phyloP scores from a whole-genome alignment of 1,284 basidiomycete genomes.

The Omphalotus olearius region DNA sequence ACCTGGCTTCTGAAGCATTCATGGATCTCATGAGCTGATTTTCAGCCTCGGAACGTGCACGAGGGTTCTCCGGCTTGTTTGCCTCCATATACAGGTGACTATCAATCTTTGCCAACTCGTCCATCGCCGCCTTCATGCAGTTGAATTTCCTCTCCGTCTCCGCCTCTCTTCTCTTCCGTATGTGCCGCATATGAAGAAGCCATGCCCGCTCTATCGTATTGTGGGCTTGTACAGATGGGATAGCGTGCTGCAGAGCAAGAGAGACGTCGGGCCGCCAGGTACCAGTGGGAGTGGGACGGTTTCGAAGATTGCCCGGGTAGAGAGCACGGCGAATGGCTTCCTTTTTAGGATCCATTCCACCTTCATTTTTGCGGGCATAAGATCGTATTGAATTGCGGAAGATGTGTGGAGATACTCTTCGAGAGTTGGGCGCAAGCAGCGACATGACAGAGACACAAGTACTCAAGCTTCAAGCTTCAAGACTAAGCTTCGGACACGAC shows the following conservation, averaged over 20 bases:
- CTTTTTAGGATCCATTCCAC: constrained; percentile 52
- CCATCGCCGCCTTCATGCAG: constrained; percentile 78
- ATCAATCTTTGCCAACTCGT: constrained; percentile 68
- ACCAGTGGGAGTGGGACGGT: constrained; percentile 69
- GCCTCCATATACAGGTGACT: constrained; percentile 69
- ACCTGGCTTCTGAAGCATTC: constrained; percentile 65
- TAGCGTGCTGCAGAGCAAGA: constrained; percentile 65
- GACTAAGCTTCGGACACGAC: background rate
- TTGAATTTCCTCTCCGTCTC: constrained; percentile 72
- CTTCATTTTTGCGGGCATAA: constrained; percentile 25
- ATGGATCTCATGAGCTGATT: constrained; percentile 55
- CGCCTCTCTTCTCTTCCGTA: constrained; percentile 63
- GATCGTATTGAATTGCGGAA: constrained; percentile 21
- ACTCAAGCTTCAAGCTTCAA: too few relatives aligned
- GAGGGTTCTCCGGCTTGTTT: constrained; percentile 72
- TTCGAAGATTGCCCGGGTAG: constrained; percentile 74
- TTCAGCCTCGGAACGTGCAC: constrained; percentile 56
- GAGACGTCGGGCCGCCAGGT: constrained; percentile 77
- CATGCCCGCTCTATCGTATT: constrained; percentile 93
- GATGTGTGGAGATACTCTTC: background rate
- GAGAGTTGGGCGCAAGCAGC: background rate
- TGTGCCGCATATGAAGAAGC: constrained; percentile 75
- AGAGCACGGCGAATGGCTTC: constrained; percentile 74
- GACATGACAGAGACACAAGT: constrained; percentile 4
- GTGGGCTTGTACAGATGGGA: constrained; percentile 85